Evolutionary conservation across 1,284 basidiomycete species (phyloP), one percentile per base, ranked within the genome.

Genomic region (Trametes polyzona): DNA sequence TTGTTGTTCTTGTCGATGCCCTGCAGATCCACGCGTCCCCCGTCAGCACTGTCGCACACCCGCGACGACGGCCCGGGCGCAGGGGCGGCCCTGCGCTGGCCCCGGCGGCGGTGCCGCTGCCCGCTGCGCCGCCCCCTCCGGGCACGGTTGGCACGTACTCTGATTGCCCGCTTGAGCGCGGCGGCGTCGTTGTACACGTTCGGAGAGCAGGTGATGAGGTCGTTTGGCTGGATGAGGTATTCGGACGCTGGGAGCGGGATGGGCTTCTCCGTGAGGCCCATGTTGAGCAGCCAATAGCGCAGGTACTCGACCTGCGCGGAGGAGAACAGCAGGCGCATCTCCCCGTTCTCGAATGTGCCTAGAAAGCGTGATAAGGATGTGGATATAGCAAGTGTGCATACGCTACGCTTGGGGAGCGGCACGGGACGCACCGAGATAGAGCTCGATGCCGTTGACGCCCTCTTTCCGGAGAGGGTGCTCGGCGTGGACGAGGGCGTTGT

Each of bases 261-360:
- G 19, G 78, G 76, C 10, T 77, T 69, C 55, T 83, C 78, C 0
- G 90, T 91, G 50, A 94, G 77, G 44, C 81, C 74, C 79, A 87
- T 86, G 0, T 85, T 83, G 66, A 91, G 82, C 42, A 95, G 81
- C 84, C 90, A 95, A 71, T 95, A 93, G 51, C 90, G 82, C 16
- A 91, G 70, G 70, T 94, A 96, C 70, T 94, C 89, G 57, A 95
- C 77, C 74, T 96, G 94, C 7, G 82, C 83, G 11, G 90, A 90
- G 8, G 90, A 89, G 68, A 93, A 91, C 50, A 93, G 75, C 12
- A 95, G 79, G 12, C 88, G 83, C 2, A 83, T 80, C 72, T 88
- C 83, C 65, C 88, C 87, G 54, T 80, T 83, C 47, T 77, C 74
- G 52, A 91, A 79, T 0, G 83, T 88, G 3, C 83, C 87, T 77